Base-by-base conservation (phyloP, 257 asterid species). In the Solanum chmielewskii region DNA sequence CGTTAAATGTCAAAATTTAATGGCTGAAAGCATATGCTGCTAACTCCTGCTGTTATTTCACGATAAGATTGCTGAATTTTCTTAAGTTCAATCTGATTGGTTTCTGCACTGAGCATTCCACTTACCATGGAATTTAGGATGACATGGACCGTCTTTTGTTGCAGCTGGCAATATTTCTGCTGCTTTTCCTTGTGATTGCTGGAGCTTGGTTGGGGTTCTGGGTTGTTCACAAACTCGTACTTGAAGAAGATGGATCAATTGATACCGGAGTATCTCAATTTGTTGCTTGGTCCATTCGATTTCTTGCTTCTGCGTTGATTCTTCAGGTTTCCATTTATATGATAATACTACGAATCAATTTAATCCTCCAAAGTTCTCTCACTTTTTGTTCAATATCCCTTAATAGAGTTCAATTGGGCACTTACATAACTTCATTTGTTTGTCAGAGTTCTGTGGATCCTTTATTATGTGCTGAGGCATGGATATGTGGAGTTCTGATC, bases 191-290 rank as follows among this genome's bases (percentile, higher is more conserved):
- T 87, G 92, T 88, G 76, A 93, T 97, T 89, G 84, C 89, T 78
- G 99, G 99, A 91, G 96, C 99, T 83, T 95, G 98, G 97, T 88
- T 95, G 92, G 99, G 99, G 66, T 97, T 92, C 90, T 94, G 97
- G 98, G 95, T 90, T 85, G 98, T 97, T 70, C 98, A 93, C 89
- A 97, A 95, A 92, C 91, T 95, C 89, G 95, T 97, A 70, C 97
- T 94, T 87, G 88, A 90, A 15, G 95, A 94, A 83, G 98, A 95
- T 87, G 99, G 99, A 88, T 88, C 92, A 74, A 87, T 97, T 92
- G 98, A 97, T 86, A 64, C 7, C 4, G 93, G 95, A 84, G 98
- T 94, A 80, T 90, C 98, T 90, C 89, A 90, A 39, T 95, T 95
- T 86, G 93, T 94, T 77, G 90, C 94, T 47, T 94, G 98, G 98